Evolutionary conservation across 805 yeast species (phyloP), one percentile per base, ranked within the genome.

Genomic region (Kuraishia floccosa): DNA sequence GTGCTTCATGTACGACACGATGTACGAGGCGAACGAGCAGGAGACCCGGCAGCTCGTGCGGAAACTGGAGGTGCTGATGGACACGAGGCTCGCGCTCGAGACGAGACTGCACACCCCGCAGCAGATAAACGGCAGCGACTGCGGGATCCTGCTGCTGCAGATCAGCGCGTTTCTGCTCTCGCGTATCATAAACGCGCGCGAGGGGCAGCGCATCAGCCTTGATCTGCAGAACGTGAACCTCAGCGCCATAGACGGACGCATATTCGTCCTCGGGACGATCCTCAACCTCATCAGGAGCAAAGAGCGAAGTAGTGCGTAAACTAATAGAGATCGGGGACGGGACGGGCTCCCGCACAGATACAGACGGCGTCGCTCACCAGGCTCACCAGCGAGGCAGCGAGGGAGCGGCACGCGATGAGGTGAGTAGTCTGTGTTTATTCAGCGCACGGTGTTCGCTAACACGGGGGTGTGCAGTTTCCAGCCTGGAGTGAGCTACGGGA

Each of bases 61-160:
- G 9, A 54, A 62, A 25, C 35, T 65, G 17, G 49, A 50, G 11
- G 26, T 15, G 5, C 44, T 50, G 21, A 39, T 55, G 28, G 49
- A 43, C 2, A 33, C 28, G 25, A 30, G 34, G 18, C 37, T 53
- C 21, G 37, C 37, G 14, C 33, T 46, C 4, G 34, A 40, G 22
- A 36, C 36, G 7, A 46, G 49, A 19, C 32, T 39, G 19, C 36
- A 41, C 42, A 37, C 76, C 9, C 76, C 76, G 22, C 83, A 76
- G 38, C 84, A 76, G 48, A 53, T 60, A 10, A 76, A 76, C 44
- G 76, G 75, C 6, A 74, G 73, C 35, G 84, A 76, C 47, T 76
- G 84, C 48, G 84, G 84, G 0, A 65, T 72, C 21, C 54, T 59
- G 27, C 54, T 49, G 46, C 40, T 45, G 43, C 60, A 60, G 8